These are phyloP conservation scores for Globisporangium spinosum DNA, from an alignment of 352 stramenopile species.

Conservation along the genomic window DNA sequence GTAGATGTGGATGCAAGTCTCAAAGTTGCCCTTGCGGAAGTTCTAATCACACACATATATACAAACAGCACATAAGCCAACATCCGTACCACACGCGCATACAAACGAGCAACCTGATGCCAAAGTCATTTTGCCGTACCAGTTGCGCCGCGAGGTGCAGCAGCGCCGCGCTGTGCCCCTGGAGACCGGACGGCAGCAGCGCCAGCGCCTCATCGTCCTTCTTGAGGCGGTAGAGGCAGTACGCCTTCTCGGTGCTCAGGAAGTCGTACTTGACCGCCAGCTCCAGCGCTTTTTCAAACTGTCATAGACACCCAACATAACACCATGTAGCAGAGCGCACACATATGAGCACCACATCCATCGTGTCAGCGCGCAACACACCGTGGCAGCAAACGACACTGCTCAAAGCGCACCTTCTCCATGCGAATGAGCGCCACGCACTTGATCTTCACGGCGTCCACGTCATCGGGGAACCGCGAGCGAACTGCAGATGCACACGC, in stretches of 20 bases:
- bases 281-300: constrained; percentile 86
- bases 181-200: constrained; percentile 28
- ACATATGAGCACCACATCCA: constrained; percentile 2
- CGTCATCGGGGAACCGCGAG: constrained; percentile 64
- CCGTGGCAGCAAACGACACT: neutral
- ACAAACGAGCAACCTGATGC: constrained; percentile 1
- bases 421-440: constrained; percentile 76
- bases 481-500: constrained; percentile 40
- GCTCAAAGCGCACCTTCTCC: constrained; percentile 49
- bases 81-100: neutral
- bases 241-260: constrained; percentile 60
- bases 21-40: constrained; percentile 63
- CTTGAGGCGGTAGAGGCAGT: constrained; percentile 83
- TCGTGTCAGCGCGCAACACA: neutral
- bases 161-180: constrained; percentile 36
- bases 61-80: neutral
- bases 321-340: neutral
- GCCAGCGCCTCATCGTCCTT: constrained; percentile 59
- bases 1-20: constrained; percentile 70
- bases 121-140: constrained; percentile 23
- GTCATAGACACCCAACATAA: neutral
- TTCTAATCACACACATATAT: constrained; percentile 27
- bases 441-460: constrained; percentile 80
- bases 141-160: constrained; percentile 71
- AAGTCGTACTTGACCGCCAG: constrained; percentile 67